Conservation (phyloP, 2,329 filamentous ascomycete species). For the Conoideocrella luteorostrata region DNA sequence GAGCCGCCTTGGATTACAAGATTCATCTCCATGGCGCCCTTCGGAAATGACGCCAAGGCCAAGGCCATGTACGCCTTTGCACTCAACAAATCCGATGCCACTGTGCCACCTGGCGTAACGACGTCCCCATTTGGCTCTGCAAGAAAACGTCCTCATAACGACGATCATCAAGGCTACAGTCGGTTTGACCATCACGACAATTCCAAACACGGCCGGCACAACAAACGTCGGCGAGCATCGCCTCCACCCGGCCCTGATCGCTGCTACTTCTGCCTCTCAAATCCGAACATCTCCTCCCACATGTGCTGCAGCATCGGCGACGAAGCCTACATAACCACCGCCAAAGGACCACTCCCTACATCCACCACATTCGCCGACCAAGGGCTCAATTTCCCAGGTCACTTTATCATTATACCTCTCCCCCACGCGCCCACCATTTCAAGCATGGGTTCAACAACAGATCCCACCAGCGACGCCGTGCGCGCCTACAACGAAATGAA, state of each 20-base stretch:
- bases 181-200: conserved; percentile 47
- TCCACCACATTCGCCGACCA: conserved; percentile 57
- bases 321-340: conserved; percentile 81
- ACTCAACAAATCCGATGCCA: conserved; percentile 58
- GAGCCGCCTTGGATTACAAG: conserved; percentile 63
- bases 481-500: conserved; percentile 75
- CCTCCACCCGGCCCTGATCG: conserved; percentile 65
- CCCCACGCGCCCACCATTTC: conserved; percentile 72
- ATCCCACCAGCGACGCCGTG: conserved; percentile 46
- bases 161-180: conserved; percentile 39
- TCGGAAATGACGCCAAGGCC: conserved; percentile 67
- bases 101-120: conserved; percentile 66
- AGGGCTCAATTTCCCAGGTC: conserved; percentile 68
- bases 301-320: conserved; percentile 86
- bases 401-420: conserved; percentile 87
- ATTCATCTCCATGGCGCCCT: conserved; percentile 83
- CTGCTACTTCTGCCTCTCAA: conserved; percentile 95
- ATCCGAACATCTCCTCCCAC: conserved; percentile 75
- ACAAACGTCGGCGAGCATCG: conserved; percentile 39
- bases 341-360: conserved; percentile 81
- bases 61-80: conserved; percentile 77
- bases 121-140: conserved; percentile 61
- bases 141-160: conserved; percentile 49
- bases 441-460: conserved; percentile 51
- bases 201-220: conserved; percentile 34